phyloP scores from a whole-genome alignment of 371 early-diverging fungal genomes.

The Mucor plumbeus region DNA sequence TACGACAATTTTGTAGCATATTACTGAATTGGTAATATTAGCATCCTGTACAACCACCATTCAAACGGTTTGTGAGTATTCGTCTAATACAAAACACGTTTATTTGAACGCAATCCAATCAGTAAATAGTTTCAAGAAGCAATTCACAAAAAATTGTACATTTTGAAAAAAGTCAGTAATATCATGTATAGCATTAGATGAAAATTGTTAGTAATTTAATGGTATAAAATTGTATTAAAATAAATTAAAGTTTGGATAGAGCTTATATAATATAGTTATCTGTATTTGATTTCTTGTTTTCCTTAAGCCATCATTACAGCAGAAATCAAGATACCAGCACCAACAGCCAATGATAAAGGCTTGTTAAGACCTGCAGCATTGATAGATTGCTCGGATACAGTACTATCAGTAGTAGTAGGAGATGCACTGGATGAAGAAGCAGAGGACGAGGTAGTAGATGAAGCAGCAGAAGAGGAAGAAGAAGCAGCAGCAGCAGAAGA shows the following conservation, averaged over 20 bases:
- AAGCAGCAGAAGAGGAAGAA: constrained; percentile 7
- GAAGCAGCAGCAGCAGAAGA: neutral
- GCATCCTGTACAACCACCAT: neutral
- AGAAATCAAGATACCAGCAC: constrained; percentile 13
- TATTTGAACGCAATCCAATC: neutral
- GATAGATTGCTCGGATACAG: constrained; percentile 3
- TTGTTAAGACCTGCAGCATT: constrained; percentile 3
- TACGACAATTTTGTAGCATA: neutral
- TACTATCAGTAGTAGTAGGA: neutral
- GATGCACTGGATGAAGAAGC: neutral
- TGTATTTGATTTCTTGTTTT: neutral
- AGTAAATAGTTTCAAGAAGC: neutral
- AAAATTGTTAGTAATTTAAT: neutral
- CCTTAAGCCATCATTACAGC: neutral
- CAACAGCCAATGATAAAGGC: constrained; percentile 5
- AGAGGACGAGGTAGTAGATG: neutral
- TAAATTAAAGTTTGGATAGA: neutral
- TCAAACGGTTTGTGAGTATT: neutral
- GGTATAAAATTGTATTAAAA: neutral
- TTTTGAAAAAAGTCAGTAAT: neutral
- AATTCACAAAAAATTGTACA: neutral
- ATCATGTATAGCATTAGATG: neutral
- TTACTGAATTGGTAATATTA: neutral
- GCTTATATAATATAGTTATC: neutral
- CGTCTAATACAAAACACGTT: neutral